Base-by-base conservation (phyloP, 306 rosid species). In the Trifolium pratense region DNA sequence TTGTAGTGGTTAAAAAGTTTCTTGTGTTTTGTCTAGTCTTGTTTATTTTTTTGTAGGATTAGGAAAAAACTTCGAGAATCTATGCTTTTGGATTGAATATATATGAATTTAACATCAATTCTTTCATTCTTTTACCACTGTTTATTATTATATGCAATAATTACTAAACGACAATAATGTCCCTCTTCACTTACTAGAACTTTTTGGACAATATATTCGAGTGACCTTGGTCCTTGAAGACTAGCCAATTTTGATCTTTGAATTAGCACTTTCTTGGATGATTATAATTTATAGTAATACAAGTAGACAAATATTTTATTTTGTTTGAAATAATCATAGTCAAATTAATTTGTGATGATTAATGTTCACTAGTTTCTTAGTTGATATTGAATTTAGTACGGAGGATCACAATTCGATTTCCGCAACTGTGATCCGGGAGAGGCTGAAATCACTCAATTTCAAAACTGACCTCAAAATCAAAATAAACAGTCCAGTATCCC, bases 151-250 rank as follows among this genome's bases (percentile, higher is more conserved):
- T 73, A 51, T 14, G 67, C 82, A 78, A 82, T 78, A 61, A 82
- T 78, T 74, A 71, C 77, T 73, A 73, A 72, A 76, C 78, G 80
- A 82, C 86, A 82, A 63, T 49, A 13, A 16, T 53, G 26, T 39
- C 78, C 52, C 16, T 57, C 69, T 34, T 75, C 68, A 31, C 17
- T 40, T 40, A 40, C 68, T 43, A 7, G 9, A 16, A 49, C 40
- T 52, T 67, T 31, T 66, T 4, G 13, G 70, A 59, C 39, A 49
- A 63, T 29, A 63, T 29, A 74, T 53, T 70, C 20, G 21, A 25
- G 53, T 63, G 25, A 68, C 46, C 18, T 16, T 56, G 9, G 43
- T 48, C 61, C 26, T 45, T 34, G 48, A 64, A n/a, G 51, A 72
- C 73, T 71, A 52, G 65, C 73, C 53, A 52, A 71, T 69, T 68